Evolutionary conservation across 2,329 filamentous ascomycete species (phyloP), one percentile per base, ranked within the genome.

Genomic region (Penicillium brasilianum): DNA sequence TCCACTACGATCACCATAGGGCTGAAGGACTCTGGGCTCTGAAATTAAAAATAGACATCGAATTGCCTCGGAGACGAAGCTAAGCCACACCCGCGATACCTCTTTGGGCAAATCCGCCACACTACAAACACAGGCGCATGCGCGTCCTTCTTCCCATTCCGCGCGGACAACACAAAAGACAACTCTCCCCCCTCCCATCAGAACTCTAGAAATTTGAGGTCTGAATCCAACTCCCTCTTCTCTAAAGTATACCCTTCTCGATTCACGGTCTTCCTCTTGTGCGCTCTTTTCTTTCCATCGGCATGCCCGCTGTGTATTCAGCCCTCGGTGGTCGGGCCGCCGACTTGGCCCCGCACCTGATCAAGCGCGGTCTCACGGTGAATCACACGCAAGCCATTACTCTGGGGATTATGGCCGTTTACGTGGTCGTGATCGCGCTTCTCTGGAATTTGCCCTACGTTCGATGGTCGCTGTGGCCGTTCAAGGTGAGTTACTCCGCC

Each of bases 371-470:
- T 55, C 79, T 91, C 11, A 81, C 81, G 28, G 86, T 88, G 44
- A 89, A 87, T 66, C 84, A 87, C 71, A 90, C 90, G 2, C 90
- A 93, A 70, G 82, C 83, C 56, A 83, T 92, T 10, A 92, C 90
- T 0, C 79, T 92, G 28, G 89, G 89, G 9, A 81, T 92, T 43
- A 91, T 93, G 68, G 88, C 77, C 9, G 88, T 82, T 37, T 93
- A 93, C 76, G 83, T 90, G 2, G 89, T 92, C 18, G 83, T 84
- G 50, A 93, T 93, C 66, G 90, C 89, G 4, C 81, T 93, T 44
- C 80, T 93, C 3, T 93, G 90, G 90, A 93, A 93, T 77, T 75
- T 93, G 1, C 90, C 90, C 0, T 92, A 91, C 74, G 77, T 93
- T n/a, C 83, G 86, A 58, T 89, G 87, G 83, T 82, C 89, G 1